phyloP scores from a whole-genome alignment of 768 basidiomycete genomes.

The Lactifluus volemus region DNA sequence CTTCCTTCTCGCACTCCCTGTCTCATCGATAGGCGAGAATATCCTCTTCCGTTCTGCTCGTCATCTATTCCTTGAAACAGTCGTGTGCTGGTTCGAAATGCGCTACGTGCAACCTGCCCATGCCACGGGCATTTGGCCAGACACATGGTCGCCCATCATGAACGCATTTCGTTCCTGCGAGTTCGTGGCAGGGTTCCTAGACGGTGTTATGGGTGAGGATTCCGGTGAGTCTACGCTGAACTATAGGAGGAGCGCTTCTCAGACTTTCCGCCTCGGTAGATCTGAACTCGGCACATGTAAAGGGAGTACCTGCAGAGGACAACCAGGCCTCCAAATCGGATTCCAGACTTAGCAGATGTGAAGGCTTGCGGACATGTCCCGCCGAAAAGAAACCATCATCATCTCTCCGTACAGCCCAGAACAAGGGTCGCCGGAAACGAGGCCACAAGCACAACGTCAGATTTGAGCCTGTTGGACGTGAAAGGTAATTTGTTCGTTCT shows the following conservation, averaged over 20 bases:
- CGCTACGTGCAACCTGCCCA: constrained; percentile 8
- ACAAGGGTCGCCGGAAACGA: background rate
- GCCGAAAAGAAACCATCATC: background rate
- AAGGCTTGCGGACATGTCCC: background rate
- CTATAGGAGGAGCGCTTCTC: background rate
- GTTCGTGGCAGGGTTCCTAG: constrained; percentile 6
- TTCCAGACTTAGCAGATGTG: background rate
- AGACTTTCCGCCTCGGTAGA: background rate
- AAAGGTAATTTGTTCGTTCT: background rate
- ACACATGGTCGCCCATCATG: constrained; percentile 3
- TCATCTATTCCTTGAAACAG: background rate
- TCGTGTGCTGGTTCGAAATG: constrained; percentile 12
- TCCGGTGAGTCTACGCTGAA: background rate
- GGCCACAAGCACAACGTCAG: background rate
- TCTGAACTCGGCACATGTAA: background rate
- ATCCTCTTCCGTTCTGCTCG: constrained; percentile 1
- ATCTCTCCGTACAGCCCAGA: background rate
- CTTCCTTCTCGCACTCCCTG: constrained; percentile 2
- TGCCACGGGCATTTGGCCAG: constrained; percentile 7
- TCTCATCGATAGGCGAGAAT: constrained; percentile 3
- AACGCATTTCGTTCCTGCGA: constrained; percentile 7
- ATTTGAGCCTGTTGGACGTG: background rate
- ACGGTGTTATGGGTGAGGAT: background rate
- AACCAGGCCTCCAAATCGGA: too few species aligned
- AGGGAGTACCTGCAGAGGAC: too few species aligned